Conservation (phyloP, 305 asterid species). For the Fraxinus albicans region DNA sequence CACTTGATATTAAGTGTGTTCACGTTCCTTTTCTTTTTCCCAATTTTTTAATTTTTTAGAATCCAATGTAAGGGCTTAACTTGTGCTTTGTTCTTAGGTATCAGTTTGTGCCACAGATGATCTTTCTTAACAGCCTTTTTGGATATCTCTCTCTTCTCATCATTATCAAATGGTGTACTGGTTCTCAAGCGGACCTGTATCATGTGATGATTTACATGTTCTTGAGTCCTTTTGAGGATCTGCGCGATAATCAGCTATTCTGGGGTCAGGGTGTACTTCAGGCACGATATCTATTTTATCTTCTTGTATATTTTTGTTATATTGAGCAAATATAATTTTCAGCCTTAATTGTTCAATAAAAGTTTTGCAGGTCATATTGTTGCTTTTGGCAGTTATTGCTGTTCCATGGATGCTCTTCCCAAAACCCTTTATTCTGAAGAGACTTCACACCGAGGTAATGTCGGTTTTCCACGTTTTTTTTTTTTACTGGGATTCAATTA, state of each 20-base stretch:
- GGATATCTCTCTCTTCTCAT: slow-evolving; percentile 97
- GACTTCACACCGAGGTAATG: slow-evolving; percentile 78
- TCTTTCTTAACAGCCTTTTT: slow-evolving; percentile 92
- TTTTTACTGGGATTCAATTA: slow-evolving; percentile 5
- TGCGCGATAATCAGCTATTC: slow-evolving; percentile 81
- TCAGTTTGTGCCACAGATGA: slow-evolving; percentile 92
- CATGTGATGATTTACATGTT: slow-evolving; percentile 99
- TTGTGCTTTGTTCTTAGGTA: slow-evolving; percentile 51
- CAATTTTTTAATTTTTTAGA: neutral
- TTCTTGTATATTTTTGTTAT: slow-evolving; percentile 15
- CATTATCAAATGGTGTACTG: slow-evolving; percentile 84
- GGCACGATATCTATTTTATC: slow-evolving; percentile 44
- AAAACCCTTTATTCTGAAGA: slow-evolving; percentile 87
- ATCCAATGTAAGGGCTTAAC: slow-evolving; percentile 27
- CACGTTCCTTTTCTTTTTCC: slow-evolving; percentile 16
- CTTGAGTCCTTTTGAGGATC: slow-evolving; percentile 93
- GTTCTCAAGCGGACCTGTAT: slow-evolving; percentile 94
- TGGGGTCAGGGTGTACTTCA: slow-evolving; percentile 89
- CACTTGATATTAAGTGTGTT: slow-evolving; percentile 77
- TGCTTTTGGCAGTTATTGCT: slow-evolving; percentile 80
- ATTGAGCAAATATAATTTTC: neutral
- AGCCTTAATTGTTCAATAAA: slow-evolving; percentile 6
- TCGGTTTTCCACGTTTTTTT: slow-evolving; percentile 7
- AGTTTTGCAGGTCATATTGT: slow-evolving; percentile 64
- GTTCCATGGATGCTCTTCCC: slow-evolving; percentile 99